A percentile compares a stretch with the other conserved stretches of the same genome.
Conservation (phyloP, 2,329 filamentous ascomycete genomes). For the Diaporthe caulivora region DNA sequence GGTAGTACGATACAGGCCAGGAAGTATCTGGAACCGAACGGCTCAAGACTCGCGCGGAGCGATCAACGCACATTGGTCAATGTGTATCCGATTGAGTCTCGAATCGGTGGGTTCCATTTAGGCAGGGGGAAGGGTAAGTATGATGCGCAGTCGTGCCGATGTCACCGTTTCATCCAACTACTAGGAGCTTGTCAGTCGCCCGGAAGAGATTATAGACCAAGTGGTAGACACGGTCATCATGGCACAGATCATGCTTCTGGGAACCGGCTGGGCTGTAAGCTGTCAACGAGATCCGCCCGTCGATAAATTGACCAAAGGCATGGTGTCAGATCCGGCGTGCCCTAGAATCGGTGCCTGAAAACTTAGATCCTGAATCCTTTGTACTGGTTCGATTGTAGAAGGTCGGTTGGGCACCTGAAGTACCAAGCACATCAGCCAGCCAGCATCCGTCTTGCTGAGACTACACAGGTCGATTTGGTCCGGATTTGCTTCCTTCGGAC, state of each 20-base stretch:
- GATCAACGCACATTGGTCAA: neutral
- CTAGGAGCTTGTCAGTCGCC: neutral
- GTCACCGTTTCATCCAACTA: slow-evolving; percentile 4
- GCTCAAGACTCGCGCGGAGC: neutral
- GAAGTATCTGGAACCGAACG: neutral
- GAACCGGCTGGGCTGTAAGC: neutral
- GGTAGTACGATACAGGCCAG: neutral
- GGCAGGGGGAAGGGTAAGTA: neutral
- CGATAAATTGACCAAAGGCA: neutral
- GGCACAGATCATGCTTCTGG: neutral
- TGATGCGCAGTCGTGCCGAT: neutral
- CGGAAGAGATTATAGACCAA: neutral
- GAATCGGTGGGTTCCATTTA: neutral
- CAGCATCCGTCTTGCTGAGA: neutral
- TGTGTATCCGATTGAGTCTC: neutral
- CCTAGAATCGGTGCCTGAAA: neutral
- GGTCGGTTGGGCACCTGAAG: neutral
- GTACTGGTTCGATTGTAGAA: neutral
- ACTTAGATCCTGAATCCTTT: slow-evolving; percentile 2
- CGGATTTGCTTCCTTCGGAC: neutral
- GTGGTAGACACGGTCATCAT: neutral
- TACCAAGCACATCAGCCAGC: neutral
- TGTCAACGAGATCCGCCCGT: slow-evolving; percentile 2
- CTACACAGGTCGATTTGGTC: neutral
- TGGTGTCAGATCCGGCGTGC: slow-evolving; percentile 1